Conservation (phyloP, 176 grass and related monocot species). For the Musa beccarii region DNA sequence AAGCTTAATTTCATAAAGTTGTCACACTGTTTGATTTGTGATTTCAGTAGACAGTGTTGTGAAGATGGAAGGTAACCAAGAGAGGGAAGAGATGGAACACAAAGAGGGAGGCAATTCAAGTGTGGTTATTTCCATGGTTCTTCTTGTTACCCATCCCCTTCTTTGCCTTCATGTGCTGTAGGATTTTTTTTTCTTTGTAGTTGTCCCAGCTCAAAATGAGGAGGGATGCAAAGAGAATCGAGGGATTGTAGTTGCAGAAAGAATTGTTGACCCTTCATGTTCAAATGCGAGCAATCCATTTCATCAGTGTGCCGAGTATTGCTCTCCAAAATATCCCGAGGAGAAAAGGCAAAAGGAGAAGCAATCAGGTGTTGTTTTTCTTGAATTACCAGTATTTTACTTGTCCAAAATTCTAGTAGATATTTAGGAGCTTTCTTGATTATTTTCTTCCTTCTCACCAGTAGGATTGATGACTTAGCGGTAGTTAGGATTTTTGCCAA, state of each 20-base stretch:
- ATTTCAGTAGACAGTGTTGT: background rate
- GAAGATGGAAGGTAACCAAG: background rate
- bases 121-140: background rate
- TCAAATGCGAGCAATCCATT: background rate
- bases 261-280: background rate
- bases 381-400: background rate
- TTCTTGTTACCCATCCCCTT: background rate
- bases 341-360: background rate
- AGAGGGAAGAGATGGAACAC: background rate
- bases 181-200: background rate
- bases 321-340: background rate
- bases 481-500: background rate
- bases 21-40: background rate
- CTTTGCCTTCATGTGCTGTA: no score
- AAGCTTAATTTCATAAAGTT: background rate
- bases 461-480: background rate
- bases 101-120: background rate
- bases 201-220: background rate
- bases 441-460: background rate
- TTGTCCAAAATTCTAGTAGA: no score
- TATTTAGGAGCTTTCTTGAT: no score
- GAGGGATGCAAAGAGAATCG: background rate
- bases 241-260: constrained; percentile 5
- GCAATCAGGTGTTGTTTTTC: constrained; percentile 1
- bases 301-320: constrained; percentile 1